Evolutionary conservation across 2,329 filamentous ascomycete genomes (phyloP), one percentile per base, ranked within the genome.

Genomic region (Aspergillus ibericus): DNA sequence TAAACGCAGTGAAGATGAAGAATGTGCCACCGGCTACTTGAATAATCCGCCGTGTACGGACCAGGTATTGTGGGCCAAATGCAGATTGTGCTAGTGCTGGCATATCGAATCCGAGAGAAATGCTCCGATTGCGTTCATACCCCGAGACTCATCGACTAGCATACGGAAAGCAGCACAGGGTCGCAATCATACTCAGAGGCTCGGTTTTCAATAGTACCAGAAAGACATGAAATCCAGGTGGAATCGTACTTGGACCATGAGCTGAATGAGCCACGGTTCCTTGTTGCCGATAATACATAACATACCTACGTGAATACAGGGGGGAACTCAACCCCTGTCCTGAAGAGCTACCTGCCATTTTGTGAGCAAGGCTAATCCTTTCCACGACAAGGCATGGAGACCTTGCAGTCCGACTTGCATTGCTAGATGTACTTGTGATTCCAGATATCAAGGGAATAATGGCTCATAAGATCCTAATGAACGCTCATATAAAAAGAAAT

Each of bases 241-340:
- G 56, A 66, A 22, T 38, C 12, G 1, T 34, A 66, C 36, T 53
- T 72, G 1, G 66, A 54, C 5, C 32, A 60, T 61, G 7, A 36
- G 13, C 2, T 49, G 48, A 3, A 10, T 9, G 1, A 63, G 66
- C 0, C 40, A 56, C 73, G 71, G 72, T 42, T 74, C 12, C 27
- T 73, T 0, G 64, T 74, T 12, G 50, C 71, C 42, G 71, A 74
- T 22, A 74, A 73, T 54, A 69, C 66, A 0, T 71, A 74, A 40
- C 66, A 71, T 44, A 32, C 64, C 65, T 3, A 61, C 67, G 48
- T 71, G 64, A 67, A 32, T 34, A 6, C 40, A n/a, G 7, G 38
- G 27, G 7, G 55, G 10, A 13, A 27, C 48, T 10, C 4, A 51
- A 15, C 15, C 36, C 52, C 55, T 5, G 22, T 58, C 2, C 51